These are phyloP conservation scores for Platanthera zijinensis DNA, from an alignment of 106 monocot species.

Conservation along the genomic window DNA sequence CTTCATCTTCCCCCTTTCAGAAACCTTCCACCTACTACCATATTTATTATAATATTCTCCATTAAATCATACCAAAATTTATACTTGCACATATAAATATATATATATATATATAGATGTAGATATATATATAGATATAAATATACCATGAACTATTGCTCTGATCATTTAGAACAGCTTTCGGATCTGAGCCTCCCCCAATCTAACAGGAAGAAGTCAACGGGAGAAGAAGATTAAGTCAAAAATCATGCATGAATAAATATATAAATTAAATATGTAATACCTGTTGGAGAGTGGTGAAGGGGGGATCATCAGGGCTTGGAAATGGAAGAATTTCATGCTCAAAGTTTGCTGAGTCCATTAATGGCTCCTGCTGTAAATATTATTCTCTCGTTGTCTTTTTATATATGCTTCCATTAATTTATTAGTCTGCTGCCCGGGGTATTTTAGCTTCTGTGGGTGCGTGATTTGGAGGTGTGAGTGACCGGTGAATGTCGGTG, in stretches of 20 bases:
- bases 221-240: not conserved
- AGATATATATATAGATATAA: too few relatives aligned
- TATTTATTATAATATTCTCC: not conserved
- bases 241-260: not conserved
- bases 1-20: slow-evolving; percentile 59
- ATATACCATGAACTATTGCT: slow-evolving; percentile 5
- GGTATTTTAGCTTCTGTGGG: too few relatives aligned
- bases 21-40: slow-evolving; percentile 39
- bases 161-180: not conserved
- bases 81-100: too few relatives aligned
- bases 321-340: not conserved
- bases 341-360: not conserved
- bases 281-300: too few relatives aligned
- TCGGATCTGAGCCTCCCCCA: slow-evolving; percentile 2
- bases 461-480: not conserved
- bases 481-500: slow-evolving; percentile 6
- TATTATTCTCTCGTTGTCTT: not conserved
- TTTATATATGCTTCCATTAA: not conserved
- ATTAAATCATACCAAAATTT: too few relatives aligned
- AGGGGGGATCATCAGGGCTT: not conserved
- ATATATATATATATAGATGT: too few relatives aligned
- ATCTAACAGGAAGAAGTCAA: not conserved
- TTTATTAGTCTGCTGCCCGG: too few relatives aligned
- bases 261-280: too few relatives aligned
- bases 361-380: not conserved